phyloP scores from a whole-genome alignment of 257 asterid species.

The Datura wrightii region DNA sequence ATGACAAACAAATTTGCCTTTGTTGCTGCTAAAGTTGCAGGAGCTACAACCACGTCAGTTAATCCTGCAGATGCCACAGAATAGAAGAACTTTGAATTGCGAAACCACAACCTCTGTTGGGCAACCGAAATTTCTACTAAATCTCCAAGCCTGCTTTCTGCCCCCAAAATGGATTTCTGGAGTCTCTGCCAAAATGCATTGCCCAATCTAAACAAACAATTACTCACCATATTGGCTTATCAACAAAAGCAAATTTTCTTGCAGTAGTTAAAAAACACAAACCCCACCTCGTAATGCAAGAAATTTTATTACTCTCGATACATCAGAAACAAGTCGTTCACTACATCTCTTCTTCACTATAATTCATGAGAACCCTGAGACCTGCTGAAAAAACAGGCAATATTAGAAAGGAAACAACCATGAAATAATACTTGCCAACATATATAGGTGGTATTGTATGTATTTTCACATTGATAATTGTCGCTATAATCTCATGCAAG shows the following conservation, averaged over 20 bases:
- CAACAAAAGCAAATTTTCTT: conserved; percentile 35
- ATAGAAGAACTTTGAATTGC: conserved; percentile 43
- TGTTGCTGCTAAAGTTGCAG: conserved; percentile 69
- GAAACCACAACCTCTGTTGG: conserved; percentile 51
- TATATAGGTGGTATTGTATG: conserved; percentile 12
- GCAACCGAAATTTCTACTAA: conserved; percentile 54
- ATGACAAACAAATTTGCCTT: conserved; percentile 64
- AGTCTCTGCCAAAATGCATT: conserved; percentile 54
- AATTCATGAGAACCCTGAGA: conserved; percentile 21
- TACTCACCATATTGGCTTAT: conserved; percentile 69
- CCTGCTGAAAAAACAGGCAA: neutral
- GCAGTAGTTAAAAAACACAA: conserved; percentile 40
- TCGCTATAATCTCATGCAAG: neutral
- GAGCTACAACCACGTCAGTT: conserved; percentile 50
- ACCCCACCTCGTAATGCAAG: conserved; percentile 46
- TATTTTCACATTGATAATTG: neutral
- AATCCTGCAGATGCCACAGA: conserved; percentile 46
- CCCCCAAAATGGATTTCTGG: conserved; percentile 49
- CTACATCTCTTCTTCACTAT: conserved; percentile 13
- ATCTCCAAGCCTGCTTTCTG: conserved; percentile 53
- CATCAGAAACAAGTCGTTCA: conserved; percentile 42
- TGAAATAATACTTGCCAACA: neutral
- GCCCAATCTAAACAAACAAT: conserved; percentile 56
- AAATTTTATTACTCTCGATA: conserved; percentile 68
- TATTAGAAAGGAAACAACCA: neutral